phyloP scores from a whole-genome alignment of 2,329 filamentous ascomycete genomes.

The Trichoderma sp. region DNA sequence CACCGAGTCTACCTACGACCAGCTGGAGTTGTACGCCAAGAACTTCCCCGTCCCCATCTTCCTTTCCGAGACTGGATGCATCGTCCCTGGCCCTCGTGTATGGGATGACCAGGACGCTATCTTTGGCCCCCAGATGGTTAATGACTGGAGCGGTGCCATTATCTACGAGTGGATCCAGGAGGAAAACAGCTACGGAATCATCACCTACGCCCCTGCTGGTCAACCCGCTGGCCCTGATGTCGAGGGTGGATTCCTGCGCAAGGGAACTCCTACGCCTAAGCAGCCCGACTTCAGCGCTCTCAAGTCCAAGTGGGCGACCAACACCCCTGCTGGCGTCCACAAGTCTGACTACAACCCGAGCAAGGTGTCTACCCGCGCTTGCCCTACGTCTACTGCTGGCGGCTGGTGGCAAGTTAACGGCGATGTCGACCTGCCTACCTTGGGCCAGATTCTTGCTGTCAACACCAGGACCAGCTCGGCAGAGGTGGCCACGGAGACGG shows the following conservation, averaged over 20 bases:
- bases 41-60: constrained; percentile 82
- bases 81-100: constrained; percentile 59
- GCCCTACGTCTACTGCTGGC: constrained; percentile 67
- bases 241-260: constrained; percentile 67
- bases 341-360: constrained; percentile 65
- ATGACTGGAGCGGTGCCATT: constrained; percentile 73
- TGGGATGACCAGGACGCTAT: constrained; percentile 77
- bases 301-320: constrained; percentile 71
- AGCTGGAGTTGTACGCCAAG: constrained; percentile 66
- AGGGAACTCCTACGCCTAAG: constrained; percentile 72
- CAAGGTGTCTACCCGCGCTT: constrained; percentile 63
- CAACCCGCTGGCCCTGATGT: constrained; percentile 56
- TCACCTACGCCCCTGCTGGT: constrained; percentile 69
- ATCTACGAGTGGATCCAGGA: constrained; percentile 92
- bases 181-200: constrained; percentile 77
- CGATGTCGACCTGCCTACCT: constrained; percentile 66
- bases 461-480: not conserved
- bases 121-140: constrained; percentile 71
- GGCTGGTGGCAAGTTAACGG: constrained; percentile 82
- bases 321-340: constrained; percentile 68
- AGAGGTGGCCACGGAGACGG: constrained; percentile 1
- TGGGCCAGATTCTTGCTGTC: constrained; percentile 53
- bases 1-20: constrained; percentile 66
- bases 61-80: constrained; percentile 89
- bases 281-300: constrained; percentile 78